Evolutionary conservation across 805 yeast species (phyloP), one percentile per base, ranked within the genome.

Genomic region (Debaryomyces hansenii): DNA sequence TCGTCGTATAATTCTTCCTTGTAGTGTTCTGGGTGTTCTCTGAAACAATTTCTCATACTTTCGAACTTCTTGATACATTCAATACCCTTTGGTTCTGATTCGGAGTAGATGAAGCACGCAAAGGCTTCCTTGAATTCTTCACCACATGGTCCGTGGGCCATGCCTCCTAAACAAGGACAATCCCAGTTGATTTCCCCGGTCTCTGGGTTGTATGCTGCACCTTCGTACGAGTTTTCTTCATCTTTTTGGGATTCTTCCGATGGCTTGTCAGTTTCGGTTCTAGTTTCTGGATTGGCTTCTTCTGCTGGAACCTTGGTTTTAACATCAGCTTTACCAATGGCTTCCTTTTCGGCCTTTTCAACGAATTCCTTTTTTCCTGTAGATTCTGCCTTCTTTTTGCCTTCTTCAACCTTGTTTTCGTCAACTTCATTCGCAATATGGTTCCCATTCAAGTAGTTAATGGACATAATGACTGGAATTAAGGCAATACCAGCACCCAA

Each of bases 101-200:
- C 89, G 5, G 97, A 90, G 74, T 86, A 90, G 37, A 94, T 92
- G 62, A 94, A 94, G 67, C 99, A 94, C 8, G 96, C 78, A 66
- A 94, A 94, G 0, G 99, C 98, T 44, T 81, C 90, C 50, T 65
- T 66, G 49, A 64, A 61, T 49, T 58, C 61, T 55, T 65, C 60
- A 27, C 99, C 99, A 72, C 99, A 94, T 46, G 99, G 98, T 0
- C 99, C 99, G 54, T 91, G 78, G 28, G 99, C 98, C 97, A 94
- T 90, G 36, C 99, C 99, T 29, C 98, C 99, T 41, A 94, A 75
- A 69, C 98, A 92, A n/a, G 99, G 98, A 68, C 99, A 94, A 63
- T 94, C 98, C 99, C 99, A 94, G 80, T 94, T 92, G 70, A 94
- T 94, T 66, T 92, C 98, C 27, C 99, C 99, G 2, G 99, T 94